Evolutionary conservation across 176 grass and related monocot genomes (phyloP).

Genomic region (Aegilops sharonensis): DNA sequence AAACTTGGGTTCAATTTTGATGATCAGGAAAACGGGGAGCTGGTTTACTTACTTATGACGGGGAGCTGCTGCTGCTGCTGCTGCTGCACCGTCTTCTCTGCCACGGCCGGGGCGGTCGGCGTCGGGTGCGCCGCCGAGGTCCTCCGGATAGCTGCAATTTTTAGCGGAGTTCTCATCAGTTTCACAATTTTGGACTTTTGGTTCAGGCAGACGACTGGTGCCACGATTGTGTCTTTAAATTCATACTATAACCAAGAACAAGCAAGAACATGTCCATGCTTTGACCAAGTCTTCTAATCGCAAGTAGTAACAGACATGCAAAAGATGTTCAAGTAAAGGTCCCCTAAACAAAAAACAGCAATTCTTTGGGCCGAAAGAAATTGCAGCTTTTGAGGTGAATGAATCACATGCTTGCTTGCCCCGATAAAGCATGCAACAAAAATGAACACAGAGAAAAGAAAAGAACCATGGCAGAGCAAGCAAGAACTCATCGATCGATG

Average conservation of each 20-base stretch:
- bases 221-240: neutral
- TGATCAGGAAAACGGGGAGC: neutral
- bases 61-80: neutral
- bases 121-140: conserved; percentile 26
- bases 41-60: conserved; percentile 39
- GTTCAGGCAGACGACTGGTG: no score
- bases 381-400: neutral
- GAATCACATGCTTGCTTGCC: neutral
- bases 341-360: neutral
- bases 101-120: conserved; percentile 13
- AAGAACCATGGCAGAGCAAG: neutral
- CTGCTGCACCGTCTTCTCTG: conserved; percentile 25
- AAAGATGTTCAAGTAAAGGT: neutral
- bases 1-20: neutral
- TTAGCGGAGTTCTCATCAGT: neutral
- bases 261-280: neutral
- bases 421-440: neutral
- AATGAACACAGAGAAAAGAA: neutral
- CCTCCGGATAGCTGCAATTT: conserved; percentile 44
- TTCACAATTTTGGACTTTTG: neutral
- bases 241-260: neutral
- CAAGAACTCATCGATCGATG: no score
- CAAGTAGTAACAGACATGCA: neutral
- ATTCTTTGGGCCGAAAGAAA: neutral
- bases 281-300: neutral